Evolutionary conservation across 2,329 filamentous ascomycete species (phyloP), one percentile per base, ranked within the genome.

Genomic region (Calonectria hongkongensis): DNA sequence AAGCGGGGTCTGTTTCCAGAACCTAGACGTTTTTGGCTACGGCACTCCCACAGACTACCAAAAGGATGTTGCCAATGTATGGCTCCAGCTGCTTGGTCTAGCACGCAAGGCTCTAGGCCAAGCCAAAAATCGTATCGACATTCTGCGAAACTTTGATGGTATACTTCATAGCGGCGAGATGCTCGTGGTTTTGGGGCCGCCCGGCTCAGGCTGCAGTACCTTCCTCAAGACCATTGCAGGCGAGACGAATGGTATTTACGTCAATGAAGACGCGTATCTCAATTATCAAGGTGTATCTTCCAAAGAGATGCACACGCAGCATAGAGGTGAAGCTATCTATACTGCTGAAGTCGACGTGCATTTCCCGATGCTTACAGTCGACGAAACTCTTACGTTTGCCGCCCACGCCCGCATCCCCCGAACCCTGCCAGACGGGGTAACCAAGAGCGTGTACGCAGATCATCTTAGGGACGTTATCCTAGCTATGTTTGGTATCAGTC

Each of bases 251-350:
- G 95, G 95, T 65, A 92, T 97, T 77, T 91, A 89, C 77, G 87
- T 97, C 16, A 93, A 94, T 58, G 85, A 93, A 5, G 85, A 87
- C 13, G 92, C 93, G 0, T 91, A 94, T 73, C 91, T 97, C 81
- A 96, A 97, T 85, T 97, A 97, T 80, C 93, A 97, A 82, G 93
- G 92, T 27, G 5, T 60, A 2, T 60, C 54, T 18, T 60, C 54
- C 67, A 85, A 94, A 79, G 90, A 94, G 81, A 96, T 97, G 94
- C 91, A 94, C 84, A 90, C 90, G 9, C 88, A 90, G 73, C 95
- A 96, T 85, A 92, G 94, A 30, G 94, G 95, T 75, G 94, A 97
- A 84, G 94, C 94, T 74, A 96, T 97, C 81, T 97, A 97, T 85
- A 95, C 94, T 0, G 94, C 94, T 72, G 94, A 96, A 83, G 92